A percentile compares a stretch with the other conserved stretches of the same genome.
phyloP scores from a whole-genome alignment of 129 eudicot species.

The Oenanthe sinensis region DNA sequence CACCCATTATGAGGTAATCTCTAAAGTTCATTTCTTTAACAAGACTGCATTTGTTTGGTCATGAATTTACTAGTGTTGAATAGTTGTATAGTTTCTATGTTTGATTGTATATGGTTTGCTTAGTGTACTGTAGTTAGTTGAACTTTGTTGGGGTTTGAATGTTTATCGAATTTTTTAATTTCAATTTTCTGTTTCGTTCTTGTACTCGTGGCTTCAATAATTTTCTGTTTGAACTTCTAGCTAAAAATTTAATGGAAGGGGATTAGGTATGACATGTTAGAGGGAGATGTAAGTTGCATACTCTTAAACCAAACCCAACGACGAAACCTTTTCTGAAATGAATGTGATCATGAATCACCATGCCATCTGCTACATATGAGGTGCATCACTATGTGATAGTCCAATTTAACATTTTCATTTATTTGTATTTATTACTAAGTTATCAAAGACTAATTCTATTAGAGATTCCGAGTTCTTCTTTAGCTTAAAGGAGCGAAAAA shows the following conservation, averaged over 20 bases:
- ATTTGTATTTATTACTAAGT: background rate
- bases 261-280: background rate
- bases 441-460: background rate
- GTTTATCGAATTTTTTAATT: background rate
- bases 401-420: too few species aligned
- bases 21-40: background rate
- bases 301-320: background rate
- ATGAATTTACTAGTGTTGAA: background rate
- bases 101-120: background rate
- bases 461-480: background rate
- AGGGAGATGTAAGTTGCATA: background rate
- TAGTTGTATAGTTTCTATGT: background rate
- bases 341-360: too few species aligned
- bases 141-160: background rate
- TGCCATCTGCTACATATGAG: too few species aligned
- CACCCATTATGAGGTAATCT: conserved; percentile 62
- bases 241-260: background rate
- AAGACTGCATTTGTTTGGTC: background rate
- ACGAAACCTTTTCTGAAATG: too few species aligned
- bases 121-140: background rate
- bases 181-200: background rate
- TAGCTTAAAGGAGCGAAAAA: background rate
- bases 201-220: background rate
- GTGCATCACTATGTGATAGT: too few species aligned
- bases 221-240: background rate